These are phyloP conservation scores for Kodamaea laetipori DNA, from an alignment of 805 yeast species.

Conservation along the genomic window DNA sequence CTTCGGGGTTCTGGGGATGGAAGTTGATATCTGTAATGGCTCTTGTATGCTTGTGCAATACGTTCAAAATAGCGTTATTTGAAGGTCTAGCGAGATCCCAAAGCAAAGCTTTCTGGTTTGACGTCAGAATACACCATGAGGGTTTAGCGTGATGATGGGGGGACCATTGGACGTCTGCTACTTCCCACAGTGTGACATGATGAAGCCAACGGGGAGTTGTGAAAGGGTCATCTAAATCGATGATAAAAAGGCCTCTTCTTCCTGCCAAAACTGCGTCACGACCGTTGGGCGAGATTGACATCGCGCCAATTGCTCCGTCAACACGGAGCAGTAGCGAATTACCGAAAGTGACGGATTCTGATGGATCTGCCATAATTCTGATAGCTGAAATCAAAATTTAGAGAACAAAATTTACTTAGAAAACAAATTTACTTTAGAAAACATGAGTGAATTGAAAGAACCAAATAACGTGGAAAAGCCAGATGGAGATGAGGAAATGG, in stretches of 20 bases:
- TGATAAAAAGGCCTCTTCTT: slow-evolving; percentile 74
- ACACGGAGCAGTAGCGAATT: slow-evolving; percentile 80
- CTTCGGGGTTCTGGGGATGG: slow-evolving; percentile 83
- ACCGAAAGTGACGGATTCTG: slow-evolving; percentile 59
- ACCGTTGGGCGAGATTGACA: slow-evolving; percentile 86
- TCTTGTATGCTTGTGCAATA: slow-evolving; percentile 84
- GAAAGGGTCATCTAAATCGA: slow-evolving; percentile 95
- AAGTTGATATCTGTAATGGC: slow-evolving; percentile 96
- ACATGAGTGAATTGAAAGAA: background rate
- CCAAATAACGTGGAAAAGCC: background rate
- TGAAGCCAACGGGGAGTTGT: slow-evolving; percentile 93
- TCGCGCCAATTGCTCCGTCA: slow-evolving; percentile 90
- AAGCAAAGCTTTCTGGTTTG: slow-evolving; percentile 91
- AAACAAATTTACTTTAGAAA: background rate
- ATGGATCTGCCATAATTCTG: slow-evolving; percentile 29
- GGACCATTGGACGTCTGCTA: slow-evolving; percentile 98
- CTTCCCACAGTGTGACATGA: slow-evolving; percentile 95
- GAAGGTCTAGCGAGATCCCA: slow-evolving; percentile 85
- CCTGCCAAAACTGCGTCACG: slow-evolving; percentile 93
- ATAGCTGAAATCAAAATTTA: slow-evolving; percentile 22
- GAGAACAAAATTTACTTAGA: background rate
- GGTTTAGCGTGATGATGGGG: slow-evolving; percentile 80
- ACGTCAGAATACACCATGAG: slow-evolving; percentile 89
- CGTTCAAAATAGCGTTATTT: slow-evolving; percentile 76
- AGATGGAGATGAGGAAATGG: slow-evolving; percentile 20